These are phyloP conservation scores for Pichia manshurica DNA, from an alignment of 805 yeast genomes.

Conservation along the genomic window DNA sequence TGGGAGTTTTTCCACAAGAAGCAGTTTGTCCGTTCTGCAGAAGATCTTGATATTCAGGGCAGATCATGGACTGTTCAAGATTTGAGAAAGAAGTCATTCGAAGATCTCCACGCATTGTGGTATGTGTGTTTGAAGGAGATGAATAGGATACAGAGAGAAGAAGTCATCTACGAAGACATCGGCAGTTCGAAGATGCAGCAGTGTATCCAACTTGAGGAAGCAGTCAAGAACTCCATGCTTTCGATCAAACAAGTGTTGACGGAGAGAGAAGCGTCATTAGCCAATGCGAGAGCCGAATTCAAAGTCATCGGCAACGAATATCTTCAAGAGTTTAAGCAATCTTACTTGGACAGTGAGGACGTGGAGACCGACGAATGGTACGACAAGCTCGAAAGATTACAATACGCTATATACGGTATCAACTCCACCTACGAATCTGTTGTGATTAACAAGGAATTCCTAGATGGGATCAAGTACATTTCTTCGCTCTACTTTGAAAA, in stretches of 20 bases:
- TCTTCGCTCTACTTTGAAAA: conserved; percentile 63
- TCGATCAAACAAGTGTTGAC: conserved; percentile 80
- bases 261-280: conserved; percentile 74
- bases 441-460: conserved; percentile 51
- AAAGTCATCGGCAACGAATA: conserved; percentile 40
- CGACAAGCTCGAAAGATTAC: conserved; percentile 71
- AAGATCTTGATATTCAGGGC: conserved; percentile 49
- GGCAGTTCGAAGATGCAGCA: conserved; percentile 23
- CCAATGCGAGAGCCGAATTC: conserved; percentile 47
- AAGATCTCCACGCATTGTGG: conserved; percentile 90
- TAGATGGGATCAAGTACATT: conserved; percentile 61
- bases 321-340: conserved; percentile 49
- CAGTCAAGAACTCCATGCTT: conserved; percentile 60
- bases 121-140: conserved; percentile 78
- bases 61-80: conserved; percentile 87
- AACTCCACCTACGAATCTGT: conserved; percentile 60
- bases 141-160: conserved; percentile 72
- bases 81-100: conserved; percentile 83
- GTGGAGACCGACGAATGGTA: conserved; percentile 53
- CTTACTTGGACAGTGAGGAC: conserved; percentile 51
- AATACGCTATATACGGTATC: conserved; percentile 80
- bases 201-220: conserved; percentile 29
- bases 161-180: conserved; percentile 46
- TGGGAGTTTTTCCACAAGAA: conserved; percentile 84
- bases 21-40: conserved; percentile 52